These are phyloP conservation scores for Pholiota adiposa DNA, from an alignment of 1,284 basidiomycete species.

Conservation along the genomic window DNA sequence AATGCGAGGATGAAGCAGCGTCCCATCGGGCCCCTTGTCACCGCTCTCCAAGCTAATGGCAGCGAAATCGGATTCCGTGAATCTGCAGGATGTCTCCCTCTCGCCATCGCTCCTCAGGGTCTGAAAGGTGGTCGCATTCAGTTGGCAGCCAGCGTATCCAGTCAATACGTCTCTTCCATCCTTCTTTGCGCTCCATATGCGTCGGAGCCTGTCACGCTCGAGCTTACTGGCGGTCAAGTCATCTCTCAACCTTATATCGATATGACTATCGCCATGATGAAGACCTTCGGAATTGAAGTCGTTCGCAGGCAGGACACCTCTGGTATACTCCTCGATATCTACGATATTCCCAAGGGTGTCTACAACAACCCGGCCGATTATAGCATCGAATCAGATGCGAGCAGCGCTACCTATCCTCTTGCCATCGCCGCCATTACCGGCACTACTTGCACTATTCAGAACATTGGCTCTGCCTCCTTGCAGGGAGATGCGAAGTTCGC, in stretches of 20 bases:
- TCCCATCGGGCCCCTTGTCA: conserved; percentile 93
- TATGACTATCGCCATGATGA: conserved; percentile 99
- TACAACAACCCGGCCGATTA: conserved; percentile 86
- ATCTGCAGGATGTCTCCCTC: conserved; percentile 85
- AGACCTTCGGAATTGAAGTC: conserved; percentile 88
- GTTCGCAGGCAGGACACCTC: conserved; percentile 67
- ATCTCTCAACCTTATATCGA: conserved; percentile 99
- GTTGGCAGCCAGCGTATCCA: conserved; percentile 93
- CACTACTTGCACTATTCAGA: conserved; percentile 89
- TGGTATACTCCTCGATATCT: conserved; percentile 76
- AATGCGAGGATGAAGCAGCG: conserved; percentile 99
- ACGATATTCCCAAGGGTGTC: conserved; percentile 83
- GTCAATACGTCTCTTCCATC: conserved; percentile 98
- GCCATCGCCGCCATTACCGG: conserved; percentile 97
- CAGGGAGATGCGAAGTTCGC: conserved; percentile 98
- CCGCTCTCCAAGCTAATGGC: conserved; percentile 86
- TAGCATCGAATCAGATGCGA: conserved; percentile 95
- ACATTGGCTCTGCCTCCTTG: conserved; percentile 89
- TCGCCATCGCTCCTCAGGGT: conserved; percentile 85
- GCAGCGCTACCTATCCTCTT: conserved; percentile 95
- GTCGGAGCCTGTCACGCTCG: conserved; percentile 78
- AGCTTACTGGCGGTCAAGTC: conserved; percentile 91
- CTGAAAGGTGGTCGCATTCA: conserved; percentile 85
- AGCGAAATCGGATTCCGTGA: conserved; percentile 82
- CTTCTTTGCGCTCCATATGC: conserved; percentile 97